Evolutionary conservation across 2,329 filamentous ascomycete species (phyloP).

Genomic region (Epichloe amarillans): DNA sequence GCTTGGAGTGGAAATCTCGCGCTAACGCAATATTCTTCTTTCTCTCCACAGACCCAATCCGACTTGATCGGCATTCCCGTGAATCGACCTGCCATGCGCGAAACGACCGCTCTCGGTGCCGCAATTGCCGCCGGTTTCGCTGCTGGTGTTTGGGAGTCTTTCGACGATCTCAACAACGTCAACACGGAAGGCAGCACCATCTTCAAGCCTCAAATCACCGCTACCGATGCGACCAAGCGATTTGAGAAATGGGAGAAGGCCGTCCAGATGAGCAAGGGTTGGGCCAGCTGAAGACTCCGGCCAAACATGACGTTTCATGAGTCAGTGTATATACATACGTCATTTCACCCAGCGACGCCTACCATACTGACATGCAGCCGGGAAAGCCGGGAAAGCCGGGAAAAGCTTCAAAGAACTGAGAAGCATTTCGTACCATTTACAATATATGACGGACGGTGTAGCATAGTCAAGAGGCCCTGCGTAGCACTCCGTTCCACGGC

Average conservation of each 20-base stretch:
- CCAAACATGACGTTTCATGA: neutral
- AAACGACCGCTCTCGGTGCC: slow-evolving; percentile 70
- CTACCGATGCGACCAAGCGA: slow-evolving; percentile 44
- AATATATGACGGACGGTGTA: no score
- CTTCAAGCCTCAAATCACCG: slow-evolving; percentile 53
- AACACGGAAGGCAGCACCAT: slow-evolving; percentile 55
- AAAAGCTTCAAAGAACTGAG: no score
- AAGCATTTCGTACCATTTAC: no score
- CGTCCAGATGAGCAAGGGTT: slow-evolving; percentile 66
- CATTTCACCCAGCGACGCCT: no score
- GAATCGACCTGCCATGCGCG: slow-evolving; percentile 66
- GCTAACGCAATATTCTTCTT: neutral
- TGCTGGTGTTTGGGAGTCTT: slow-evolving; percentile 59
- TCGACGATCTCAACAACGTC: slow-evolving; percentile 57
- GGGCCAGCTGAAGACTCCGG: slow-evolving; percentile 30
- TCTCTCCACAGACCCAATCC: slow-evolving; percentile 49
- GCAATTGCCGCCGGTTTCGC: slow-evolving; percentile 75
- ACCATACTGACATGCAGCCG: no score
- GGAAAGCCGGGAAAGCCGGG: no score
- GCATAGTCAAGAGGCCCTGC: no score
- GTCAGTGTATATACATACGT: neutral
- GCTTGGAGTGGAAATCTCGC: neutral
- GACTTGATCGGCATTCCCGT: slow-evolving; percentile 71
- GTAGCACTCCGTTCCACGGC: no score
- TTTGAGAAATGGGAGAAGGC: slow-evolving; percentile 64